Percentiles rank a stretch among this genome's conserved stretches.
phyloP scores from a whole-genome alignment of 2,329 filamentous ascomycete species.

The Fusarium subtropicale region DNA sequence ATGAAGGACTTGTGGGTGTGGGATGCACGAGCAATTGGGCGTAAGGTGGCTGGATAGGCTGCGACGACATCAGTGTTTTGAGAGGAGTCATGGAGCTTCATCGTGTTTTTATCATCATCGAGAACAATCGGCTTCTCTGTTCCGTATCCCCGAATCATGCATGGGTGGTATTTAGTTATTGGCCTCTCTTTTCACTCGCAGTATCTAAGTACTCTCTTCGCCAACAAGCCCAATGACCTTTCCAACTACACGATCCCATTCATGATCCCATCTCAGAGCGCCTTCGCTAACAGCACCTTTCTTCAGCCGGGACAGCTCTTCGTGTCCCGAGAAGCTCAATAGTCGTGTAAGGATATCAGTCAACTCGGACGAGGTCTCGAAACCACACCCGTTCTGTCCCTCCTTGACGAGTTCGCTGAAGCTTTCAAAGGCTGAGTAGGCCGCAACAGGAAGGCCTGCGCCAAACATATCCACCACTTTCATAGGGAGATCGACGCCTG shows the following conservation, averaged over 20 bases:
- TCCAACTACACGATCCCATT: constrained; percentile 89
- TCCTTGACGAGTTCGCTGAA: constrained; percentile 93
- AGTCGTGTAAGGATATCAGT: constrained; percentile 71
- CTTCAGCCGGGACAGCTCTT: constrained; percentile 71
- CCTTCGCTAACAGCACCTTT: constrained; percentile 80
- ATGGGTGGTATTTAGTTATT: neutral
- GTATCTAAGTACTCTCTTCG: constrained; percentile 28
- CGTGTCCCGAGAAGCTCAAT: constrained; percentile 63
- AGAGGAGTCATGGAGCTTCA: constrained; percentile 38
- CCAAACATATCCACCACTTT: constrained; percentile 99
- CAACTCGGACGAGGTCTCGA: constrained; percentile 77
- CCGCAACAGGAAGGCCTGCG: constrained; percentile 88
- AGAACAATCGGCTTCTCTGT: constrained; percentile 13
- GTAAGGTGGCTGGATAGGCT: constrained; percentile 20
- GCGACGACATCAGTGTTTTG: constrained; percentile 29
- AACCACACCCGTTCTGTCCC: constrained; percentile 86
- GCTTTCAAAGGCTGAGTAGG: constrained; percentile 86
- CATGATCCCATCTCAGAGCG: constrained; percentile 84
- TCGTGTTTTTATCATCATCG: constrained; percentile 31
- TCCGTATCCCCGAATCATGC: neutral
- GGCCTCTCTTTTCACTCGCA: neutral
- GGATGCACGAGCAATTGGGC: constrained; percentile 20
- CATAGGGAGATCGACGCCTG: constrained; percentile 96
- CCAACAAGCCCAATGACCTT: constrained; percentile 69
- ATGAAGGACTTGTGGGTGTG: neutral